These are phyloP conservation scores for Leccinum cinnamomeum DNA, from an alignment of 1,284 basidiomycete genomes.

Conservation along the genomic window DNA sequence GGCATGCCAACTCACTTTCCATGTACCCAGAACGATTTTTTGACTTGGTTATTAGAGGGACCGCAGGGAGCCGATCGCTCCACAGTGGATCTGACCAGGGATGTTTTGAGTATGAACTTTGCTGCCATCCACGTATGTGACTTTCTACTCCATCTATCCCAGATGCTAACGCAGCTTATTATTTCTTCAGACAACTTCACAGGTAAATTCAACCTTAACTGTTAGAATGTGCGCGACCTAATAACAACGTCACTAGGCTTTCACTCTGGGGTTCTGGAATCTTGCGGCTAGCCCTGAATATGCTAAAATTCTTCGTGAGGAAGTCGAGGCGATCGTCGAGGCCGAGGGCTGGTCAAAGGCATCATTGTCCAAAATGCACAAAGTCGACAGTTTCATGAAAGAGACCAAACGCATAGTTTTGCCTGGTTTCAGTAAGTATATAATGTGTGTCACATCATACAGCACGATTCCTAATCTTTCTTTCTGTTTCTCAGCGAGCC, in stretches of 20 bases:
- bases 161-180: not conserved
- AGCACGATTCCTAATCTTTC: not conserved
- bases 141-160: not conserved
- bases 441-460: not conserved
- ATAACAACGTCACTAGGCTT: slow-evolving; percentile 18
- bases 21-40: slow-evolving; percentile 38
- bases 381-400: slow-evolving; percentile 49
- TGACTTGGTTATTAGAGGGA: slow-evolving; percentile 47
- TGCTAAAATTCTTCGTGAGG: slow-evolving; percentile 41
- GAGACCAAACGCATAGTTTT: slow-evolving; percentile 41
- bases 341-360: slow-evolving; percentile 46
- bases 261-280: slow-evolving; percentile 39
- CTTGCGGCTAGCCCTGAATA: slow-evolving; percentile 42
- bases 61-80: slow-evolving; percentile 31
- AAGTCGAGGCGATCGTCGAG: slow-evolving; percentile 39
- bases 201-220: not conserved
- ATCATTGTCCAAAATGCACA: slow-evolving; percentile 41
- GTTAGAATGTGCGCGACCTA: not conserved
- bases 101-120: slow-evolving; percentile 41
- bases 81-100: slow-evolving; percentile 32
- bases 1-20: not conserved
- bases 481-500: slow-evolving; percentile 26
- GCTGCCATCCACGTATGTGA: slow-evolving; percentile 39
- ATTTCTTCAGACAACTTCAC: slow-evolving; percentile 13
- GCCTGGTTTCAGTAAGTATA: slow-evolving; percentile 28